A percentile compares a stretch with the other conserved stretches of the same genome.
These are phyloP conservation scores for Hyaloscypha bicolor DNA, from an alignment of 495 filamentous ascomycete species.

Conservation along the genomic window DNA sequence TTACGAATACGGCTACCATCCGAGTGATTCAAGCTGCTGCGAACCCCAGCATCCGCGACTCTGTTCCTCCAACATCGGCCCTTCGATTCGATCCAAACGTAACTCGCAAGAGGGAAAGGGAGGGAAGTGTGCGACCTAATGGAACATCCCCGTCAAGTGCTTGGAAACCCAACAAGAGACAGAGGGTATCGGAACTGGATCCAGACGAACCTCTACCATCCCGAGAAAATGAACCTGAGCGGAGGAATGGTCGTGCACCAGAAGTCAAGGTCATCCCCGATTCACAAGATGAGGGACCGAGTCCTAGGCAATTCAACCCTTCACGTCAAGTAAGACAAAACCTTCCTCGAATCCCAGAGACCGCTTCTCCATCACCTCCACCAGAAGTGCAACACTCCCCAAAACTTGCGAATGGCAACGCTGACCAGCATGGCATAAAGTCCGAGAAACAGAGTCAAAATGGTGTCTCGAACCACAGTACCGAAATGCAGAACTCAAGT, in stretches of 20 bases:
- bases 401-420: not conserved
- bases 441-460: slow-evolving; percentile 1
- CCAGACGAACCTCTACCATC: slow-evolving; percentile 32
- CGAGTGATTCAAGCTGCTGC: slow-evolving; percentile 28
- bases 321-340: slow-evolving; percentile 26
- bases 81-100: slow-evolving; percentile 24
- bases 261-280: slow-evolving; percentile 20
- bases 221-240: slow-evolving; percentile 12
- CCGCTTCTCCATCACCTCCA: slow-evolving; percentile 26
- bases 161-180: slow-evolving; percentile 27
- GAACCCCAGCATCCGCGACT: slow-evolving; percentile 24
- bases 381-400: slow-evolving; percentile 3
- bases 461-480: not conserved
- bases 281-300: slow-evolving; percentile 23
- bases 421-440: slow-evolving; percentile 24
- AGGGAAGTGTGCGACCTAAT: slow-evolving; percentile 13
- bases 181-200: slow-evolving; percentile 24
- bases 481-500: slow-evolving; percentile 7
- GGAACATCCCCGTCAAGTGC: slow-evolving; percentile 6
- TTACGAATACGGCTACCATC: slow-evolving; percentile 20
- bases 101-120: slow-evolving; percentile 28
- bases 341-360: slow-evolving; percentile 16
- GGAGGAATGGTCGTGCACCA: not conserved
- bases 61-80: slow-evolving; percentile 31
- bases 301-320: not conserved